Evolutionary conservation across 2,329 filamentous ascomycete species (phyloP).

Genomic region (Helotiales sp.): DNA sequence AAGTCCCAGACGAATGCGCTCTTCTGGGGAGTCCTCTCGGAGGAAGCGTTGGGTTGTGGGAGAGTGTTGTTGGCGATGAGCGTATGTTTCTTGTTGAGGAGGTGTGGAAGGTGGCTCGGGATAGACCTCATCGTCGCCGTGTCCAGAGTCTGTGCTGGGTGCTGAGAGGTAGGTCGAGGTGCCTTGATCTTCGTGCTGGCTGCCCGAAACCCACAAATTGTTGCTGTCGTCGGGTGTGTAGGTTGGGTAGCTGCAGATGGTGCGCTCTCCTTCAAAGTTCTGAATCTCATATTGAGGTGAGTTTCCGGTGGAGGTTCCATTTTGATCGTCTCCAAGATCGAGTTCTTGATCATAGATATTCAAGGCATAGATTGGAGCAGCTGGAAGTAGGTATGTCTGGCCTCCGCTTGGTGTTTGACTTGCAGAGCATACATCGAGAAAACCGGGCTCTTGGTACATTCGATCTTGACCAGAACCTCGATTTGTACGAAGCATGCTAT

Average conservation of each 20-base stretch:
- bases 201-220: not conserved
- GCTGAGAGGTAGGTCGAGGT: not conserved
- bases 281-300: not conserved
- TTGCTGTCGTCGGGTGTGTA: not conserved
- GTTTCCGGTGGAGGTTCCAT: not conserved
- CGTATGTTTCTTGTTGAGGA: not conserved
- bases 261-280: not conserved
- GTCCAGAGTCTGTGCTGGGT: not conserved
- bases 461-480: not conserved
- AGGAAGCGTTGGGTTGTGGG: constrained; percentile 8
- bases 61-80: not conserved
- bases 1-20: constrained; percentile 12
- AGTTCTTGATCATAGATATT: not conserved
- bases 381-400: not conserved
- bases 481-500: not conserved
- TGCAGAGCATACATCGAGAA: not conserved
- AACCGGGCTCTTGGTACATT: not conserved
- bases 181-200: not conserved
- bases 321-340: not conserved
- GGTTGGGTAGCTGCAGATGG: not conserved
- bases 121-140: not conserved
- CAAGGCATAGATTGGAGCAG: not conserved
- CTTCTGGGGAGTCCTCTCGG: constrained; percentile 7
- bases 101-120: not conserved
- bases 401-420: not conserved